These are phyloP conservation scores for Lepiota subincarnata DNA, from an alignment of 768 basidiomycete species.

Conservation along the genomic window DNA sequence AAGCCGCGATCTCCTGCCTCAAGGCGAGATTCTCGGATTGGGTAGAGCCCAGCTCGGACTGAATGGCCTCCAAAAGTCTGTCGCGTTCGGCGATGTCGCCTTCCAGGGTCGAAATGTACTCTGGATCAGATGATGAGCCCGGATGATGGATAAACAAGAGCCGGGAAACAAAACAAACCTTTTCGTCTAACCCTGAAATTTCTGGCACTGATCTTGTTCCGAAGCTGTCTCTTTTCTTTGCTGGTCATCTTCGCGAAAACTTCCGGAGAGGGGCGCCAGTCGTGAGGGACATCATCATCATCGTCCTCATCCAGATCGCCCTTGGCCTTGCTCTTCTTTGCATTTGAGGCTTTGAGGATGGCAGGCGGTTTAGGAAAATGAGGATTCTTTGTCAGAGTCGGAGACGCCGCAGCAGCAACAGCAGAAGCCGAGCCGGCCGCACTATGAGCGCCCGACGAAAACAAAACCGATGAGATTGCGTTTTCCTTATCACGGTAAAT, in stretches of 20 bases:
- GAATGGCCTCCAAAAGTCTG: constrained; percentile 82
- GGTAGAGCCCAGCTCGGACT: constrained; percentile 74
- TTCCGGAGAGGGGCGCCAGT: constrained; percentile 86
- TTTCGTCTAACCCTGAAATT: constrained; percentile 95
- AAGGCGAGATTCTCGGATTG: constrained; percentile 82
- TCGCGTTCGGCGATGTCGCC: constrained; percentile 92
- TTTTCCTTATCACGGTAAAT: constrained; percentile 35
- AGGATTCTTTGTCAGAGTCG: constrained; percentile 13
- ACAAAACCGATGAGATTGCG: background rate
- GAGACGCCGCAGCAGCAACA: constrained; percentile 14
- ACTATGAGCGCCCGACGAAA: constrained; percentile 18
- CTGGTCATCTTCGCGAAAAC: constrained; percentile 93
- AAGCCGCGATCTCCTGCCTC: constrained; percentile 66
- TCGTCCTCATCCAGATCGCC: constrained; percentile 34
- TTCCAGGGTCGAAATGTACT: constrained; percentile 94
- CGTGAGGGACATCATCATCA: constrained; percentile 58
- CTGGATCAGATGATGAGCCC: constrained; percentile 34
- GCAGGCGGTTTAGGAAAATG: constrained; percentile 8
- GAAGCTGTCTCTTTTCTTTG: constrained; percentile 93
- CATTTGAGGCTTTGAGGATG: constrained; percentile 12
- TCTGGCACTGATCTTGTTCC: constrained; percentile 95
- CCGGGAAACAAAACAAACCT: constrained; percentile 41
- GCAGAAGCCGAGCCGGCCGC: constrained; percentile 13
- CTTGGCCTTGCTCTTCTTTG: constrained; percentile 21
- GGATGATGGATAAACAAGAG: constrained; percentile 11